These are phyloP conservation scores for Lyophyllum shimeji DNA, from an alignment of 768 basidiomycete species.

Conservation along the genomic window DNA sequence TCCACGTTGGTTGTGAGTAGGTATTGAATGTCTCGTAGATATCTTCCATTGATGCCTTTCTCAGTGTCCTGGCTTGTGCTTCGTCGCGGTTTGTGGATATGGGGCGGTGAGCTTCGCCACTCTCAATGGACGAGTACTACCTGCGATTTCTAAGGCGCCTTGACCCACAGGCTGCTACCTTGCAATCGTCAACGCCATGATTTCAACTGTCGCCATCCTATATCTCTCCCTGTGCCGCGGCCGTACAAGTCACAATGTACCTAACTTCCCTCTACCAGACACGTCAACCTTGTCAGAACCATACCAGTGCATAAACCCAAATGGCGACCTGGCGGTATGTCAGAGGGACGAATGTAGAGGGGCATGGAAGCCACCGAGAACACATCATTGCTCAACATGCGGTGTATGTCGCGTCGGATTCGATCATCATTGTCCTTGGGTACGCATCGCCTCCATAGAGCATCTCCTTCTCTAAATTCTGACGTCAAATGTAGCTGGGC, in stretches of 20 bases:
- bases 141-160: not conserved
- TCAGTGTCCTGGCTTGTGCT: constrained; percentile 31
- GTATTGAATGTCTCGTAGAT: not conserved
- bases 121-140: not conserved
- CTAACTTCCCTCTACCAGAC: constrained; percentile 30
- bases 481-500: constrained; percentile 29
- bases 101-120: constrained; percentile 21
- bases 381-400: constrained; percentile 45
- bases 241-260: constrained; percentile 33
- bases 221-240: constrained; percentile 33
- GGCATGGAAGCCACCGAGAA: constrained; percentile 43
- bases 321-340: constrained; percentile 35
- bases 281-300: constrained; percentile 31
- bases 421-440: constrained; percentile 51
- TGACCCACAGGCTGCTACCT: constrained; percentile 30
- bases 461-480: not conserved
- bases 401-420: constrained; percentile 43
- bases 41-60: not conserved
- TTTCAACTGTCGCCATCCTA: constrained; percentile 25
- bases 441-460: constrained; percentile 14
- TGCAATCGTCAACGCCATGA: constrained; percentile 22
- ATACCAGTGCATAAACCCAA: constrained; percentile 34
- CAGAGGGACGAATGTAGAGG: constrained; percentile 31
- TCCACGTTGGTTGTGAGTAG: constrained; percentile 30
- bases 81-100: constrained; percentile 16